phyloP scores from a whole-genome alignment of 2,329 filamentous ascomycete species.

The Daldinia sp. region DNA sequence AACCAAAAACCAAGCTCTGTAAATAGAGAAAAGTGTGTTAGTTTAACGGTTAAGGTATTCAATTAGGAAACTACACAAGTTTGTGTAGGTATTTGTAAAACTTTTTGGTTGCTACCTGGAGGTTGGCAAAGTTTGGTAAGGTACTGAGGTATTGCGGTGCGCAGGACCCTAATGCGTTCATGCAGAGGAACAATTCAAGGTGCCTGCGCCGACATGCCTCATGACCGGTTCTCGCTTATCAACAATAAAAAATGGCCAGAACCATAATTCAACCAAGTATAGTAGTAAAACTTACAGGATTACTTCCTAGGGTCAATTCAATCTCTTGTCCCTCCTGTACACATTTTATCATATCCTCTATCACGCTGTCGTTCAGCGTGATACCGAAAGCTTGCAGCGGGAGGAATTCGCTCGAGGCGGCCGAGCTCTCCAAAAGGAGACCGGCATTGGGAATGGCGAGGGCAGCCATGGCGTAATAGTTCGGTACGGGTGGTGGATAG shows the following conservation, averaged over 20 bases:
- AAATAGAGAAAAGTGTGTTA: conserved; percentile 19
- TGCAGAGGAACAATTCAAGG: no score
- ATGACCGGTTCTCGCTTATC: conserved; percentile 9
- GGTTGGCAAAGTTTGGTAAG: neutral
- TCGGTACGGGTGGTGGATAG: conserved; percentile 24
- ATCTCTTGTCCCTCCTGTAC: conserved; percentile 65
- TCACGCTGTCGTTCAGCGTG: conserved; percentile 63
- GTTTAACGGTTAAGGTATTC: neutral
- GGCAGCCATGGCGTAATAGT: conserved; percentile 55
- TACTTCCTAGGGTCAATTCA: conserved; percentile 64
- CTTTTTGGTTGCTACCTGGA: neutral
- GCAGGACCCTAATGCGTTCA: no score
- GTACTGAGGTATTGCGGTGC: neutral
- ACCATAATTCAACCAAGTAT: conserved; percentile 18
- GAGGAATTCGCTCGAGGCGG: conserved; percentile 54
- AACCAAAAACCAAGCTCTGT: conserved; percentile 64
- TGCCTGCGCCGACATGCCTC: neutral
- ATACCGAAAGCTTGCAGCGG: conserved; percentile 66
- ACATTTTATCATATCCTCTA: conserved; percentile 70
- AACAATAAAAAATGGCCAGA: conserved; percentile 20
- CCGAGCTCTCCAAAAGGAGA: conserved; percentile 63
- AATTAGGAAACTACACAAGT: conserved; percentile 2
- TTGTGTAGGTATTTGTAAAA: neutral
- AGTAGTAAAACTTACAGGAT: conserved; percentile 62
- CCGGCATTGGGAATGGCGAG: conserved; percentile 66